A percentile compares a stretch with the other conserved stretches of the same genome.
Evolutionary conservation across 306 rosid genomes (phyloP).

Genomic region (Canavalia ensiformis): DNA sequence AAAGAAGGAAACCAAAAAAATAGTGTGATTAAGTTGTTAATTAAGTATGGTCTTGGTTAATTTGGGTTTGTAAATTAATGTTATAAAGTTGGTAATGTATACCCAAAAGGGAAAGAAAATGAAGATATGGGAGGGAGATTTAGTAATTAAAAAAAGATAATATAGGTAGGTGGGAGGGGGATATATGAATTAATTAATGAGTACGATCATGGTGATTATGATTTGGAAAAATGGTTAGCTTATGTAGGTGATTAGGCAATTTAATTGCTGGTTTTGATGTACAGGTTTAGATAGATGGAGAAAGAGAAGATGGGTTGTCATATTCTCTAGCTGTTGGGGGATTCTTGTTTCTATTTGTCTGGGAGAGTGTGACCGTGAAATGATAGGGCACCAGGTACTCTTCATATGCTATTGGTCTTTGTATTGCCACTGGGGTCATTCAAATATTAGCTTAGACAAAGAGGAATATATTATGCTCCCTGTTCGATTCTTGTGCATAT

Average conservation of each 20-base stretch:
- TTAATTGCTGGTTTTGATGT: constrained; percentile 54
- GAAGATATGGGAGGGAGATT: constrained; percentile 18
- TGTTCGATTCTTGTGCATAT: background rate
- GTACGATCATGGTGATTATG: constrained; percentile 6
- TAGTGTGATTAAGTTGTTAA: background rate
- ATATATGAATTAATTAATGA: constrained; percentile 24
- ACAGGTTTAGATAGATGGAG: constrained; percentile 49
- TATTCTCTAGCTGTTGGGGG: constrained; percentile 50
- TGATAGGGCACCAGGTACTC: constrained; percentile 61
- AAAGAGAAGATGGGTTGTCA: constrained; percentile 55
- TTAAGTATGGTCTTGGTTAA: constrained; percentile 25
- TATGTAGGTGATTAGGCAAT: constrained; percentile 58
- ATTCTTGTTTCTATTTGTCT: constrained; percentile 59
- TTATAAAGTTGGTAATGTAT: constrained; percentile 9
- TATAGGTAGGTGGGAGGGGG: constrained; percentile 10
- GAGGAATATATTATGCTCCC: constrained; percentile 32
- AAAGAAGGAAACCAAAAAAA: background rate
- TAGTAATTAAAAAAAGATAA: constrained; percentile 35
- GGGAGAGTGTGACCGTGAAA: constrained; percentile 50
- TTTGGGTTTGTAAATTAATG: constrained; percentile 47
- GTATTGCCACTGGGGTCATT: constrained; percentile 32
- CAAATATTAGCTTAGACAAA: constrained; percentile 42
- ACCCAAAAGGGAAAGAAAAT: background rate
- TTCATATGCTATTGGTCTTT: constrained; percentile 43
- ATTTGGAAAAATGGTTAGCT: constrained; percentile 38